phyloP scores from a whole-genome alignment of 2,329 filamentous ascomycete species.

The Nannizziopsis arthrosporioides region DNA sequence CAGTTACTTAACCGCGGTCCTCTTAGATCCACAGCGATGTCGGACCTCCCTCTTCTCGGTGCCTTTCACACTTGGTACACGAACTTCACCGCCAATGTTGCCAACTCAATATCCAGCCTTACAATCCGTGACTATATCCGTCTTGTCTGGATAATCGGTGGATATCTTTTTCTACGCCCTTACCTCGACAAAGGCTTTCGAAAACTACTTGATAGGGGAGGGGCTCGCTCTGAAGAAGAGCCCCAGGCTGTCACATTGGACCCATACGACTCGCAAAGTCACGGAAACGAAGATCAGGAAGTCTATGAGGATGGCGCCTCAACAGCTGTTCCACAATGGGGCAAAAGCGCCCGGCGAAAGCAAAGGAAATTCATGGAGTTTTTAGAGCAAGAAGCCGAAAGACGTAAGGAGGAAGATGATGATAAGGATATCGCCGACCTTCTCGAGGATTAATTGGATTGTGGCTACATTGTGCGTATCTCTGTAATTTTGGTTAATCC shows the following conservation, averaged over 20 bases:
- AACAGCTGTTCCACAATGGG: constrained; percentile 48
- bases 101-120: constrained; percentile 34
- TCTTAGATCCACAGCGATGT: constrained; percentile 18
- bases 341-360: constrained; percentile 56
- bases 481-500: too few relatives aligned
- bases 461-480: too few relatives aligned
- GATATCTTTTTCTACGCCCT: constrained; percentile 61
- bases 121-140: constrained; percentile 47
- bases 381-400: constrained; percentile 51
- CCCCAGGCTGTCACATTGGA: constrained; percentile 42
- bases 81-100: constrained; percentile 32
- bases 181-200: constrained; percentile 59
- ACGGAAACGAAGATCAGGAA: constrained; percentile 42
- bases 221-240: constrained; percentile 32
- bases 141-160: constrained; percentile 58
- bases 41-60: constrained; percentile 20
- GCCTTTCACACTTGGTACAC: constrained; percentile 18
- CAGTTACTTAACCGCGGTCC: neutral
- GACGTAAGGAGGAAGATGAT: constrained; percentile 52
- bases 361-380: constrained; percentile 57
- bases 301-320: constrained; percentile 35
- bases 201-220: constrained; percentile 38
- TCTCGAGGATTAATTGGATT: constrained; percentile 42
- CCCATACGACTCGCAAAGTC: constrained; percentile 53
- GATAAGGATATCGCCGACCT: constrained; percentile 67